Evolutionary conservation across 345 rosid genomes (phyloP), one percentile per base, ranked within the genome.

Genomic region (Erodium maritimum): DNA sequence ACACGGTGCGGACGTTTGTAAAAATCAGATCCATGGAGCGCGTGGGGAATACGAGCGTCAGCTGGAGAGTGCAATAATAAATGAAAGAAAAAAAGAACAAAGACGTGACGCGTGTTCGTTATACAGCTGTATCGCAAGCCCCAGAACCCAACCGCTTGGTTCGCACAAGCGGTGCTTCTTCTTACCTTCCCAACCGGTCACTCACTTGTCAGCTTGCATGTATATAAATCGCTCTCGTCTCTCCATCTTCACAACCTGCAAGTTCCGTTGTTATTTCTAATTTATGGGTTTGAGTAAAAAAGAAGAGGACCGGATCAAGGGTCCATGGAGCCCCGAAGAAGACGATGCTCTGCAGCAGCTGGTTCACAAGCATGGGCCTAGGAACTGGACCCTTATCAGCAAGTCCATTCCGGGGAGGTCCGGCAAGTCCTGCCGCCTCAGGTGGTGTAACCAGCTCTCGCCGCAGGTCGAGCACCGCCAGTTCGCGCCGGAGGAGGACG

Each of bases 361-460:
- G 21, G 97, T 90, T 0, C 81, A 76, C 11, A 78, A 65, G 34
- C 88, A 85, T 55, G 95, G 97, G 5, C 88, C 97, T 0, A 69
- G 95, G 24, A 90, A 87, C 80, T 90, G 97, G 97, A 81, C 97
- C 14, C 61, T 83, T 59, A 90, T 87, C 24, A 90, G 97, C 80
- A 87, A 80, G 71, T 83, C 97, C 21, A 83, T 90, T 29, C 84
- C 97, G 16, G 97, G 97, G 12, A 76, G 97, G 21, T 90, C 97
- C 19, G 95, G 95, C 0, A 87, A 87, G 62, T 90, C 97, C 9
- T 90, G 97, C 53, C 71, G 97, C 46, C 80, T 86, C 53, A 80
- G 96, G n/a, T 89, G 96, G 96, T 86, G 95, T 66, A 86, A 89
- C 76, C 97, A 90, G 81, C 77, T 90, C 0, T 90, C 97, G 0